A percentile compares a stretch with the other conserved stretches of the same genome.
Conservation (phyloP, 139 green algal species). For the Dunaliella primolecta region DNA sequence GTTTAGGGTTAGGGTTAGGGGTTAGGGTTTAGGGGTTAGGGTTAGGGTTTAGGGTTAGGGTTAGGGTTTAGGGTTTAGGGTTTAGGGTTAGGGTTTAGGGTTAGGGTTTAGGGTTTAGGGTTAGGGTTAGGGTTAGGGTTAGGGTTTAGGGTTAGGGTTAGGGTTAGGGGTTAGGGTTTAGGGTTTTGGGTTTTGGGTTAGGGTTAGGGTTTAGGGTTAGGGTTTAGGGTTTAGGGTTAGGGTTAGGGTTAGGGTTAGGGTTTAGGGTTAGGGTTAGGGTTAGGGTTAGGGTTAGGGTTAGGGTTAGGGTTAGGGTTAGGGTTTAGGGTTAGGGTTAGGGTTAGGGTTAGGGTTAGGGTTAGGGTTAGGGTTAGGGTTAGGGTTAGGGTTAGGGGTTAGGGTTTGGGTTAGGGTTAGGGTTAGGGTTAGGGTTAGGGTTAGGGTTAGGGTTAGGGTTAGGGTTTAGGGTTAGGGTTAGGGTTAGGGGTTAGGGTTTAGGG, state of each 20-base stretch:
- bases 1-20: too few relatives aligned
- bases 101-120: not conserved
- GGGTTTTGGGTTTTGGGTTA: too few relatives aligned
- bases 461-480: too few relatives aligned
- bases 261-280: not conserved
- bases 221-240: not conserved
- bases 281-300: not conserved
- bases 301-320: not conserved
- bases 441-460: not conserved
- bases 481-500: too few relatives aligned
- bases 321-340: too few relatives aligned
- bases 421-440: not conserved
- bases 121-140: not conserved
- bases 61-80: not conserved
- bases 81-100: not conserved
- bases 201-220: not conserved
- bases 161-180: too few relatives aligned
- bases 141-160: not conserved
- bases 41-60: constrained; percentile 2
- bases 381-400: too few relatives aligned
- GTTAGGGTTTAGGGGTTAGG: too few relatives aligned
- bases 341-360: not conserved
- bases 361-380: constrained; percentile 2
- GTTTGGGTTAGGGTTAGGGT: not conserved
- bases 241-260: not conserved